Conservation (phyloP, 352 stramenopile genomes). For the Globisporangium uncinulatum region DNA sequence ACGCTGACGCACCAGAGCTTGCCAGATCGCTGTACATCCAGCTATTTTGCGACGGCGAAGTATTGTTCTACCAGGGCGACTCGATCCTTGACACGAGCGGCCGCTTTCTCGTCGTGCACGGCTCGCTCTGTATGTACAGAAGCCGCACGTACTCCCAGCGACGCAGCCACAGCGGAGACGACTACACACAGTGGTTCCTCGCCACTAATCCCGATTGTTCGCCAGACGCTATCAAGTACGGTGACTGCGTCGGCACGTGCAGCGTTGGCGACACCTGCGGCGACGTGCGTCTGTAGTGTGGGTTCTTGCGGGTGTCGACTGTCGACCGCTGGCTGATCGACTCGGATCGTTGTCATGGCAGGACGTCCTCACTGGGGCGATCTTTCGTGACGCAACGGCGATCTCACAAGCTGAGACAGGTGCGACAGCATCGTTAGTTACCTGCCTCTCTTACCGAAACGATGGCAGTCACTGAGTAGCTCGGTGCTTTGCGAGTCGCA, state of each 20-base stretch:
- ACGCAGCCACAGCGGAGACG: conserved; percentile 17
- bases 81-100: conserved; percentile 28
- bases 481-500: conserved; percentile 1
- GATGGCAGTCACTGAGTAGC: too few relatives aligned
- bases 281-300: conserved; percentile 24
- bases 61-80: conserved; percentile 36
- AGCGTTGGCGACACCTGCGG: conserved; percentile 28
- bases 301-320: not conserved
- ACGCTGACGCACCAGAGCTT: conserved; percentile 16
- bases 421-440: conserved; percentile 1
- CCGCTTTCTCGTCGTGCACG: conserved; percentile 33
- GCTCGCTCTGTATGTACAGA: conserved; percentile 37
- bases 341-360: conserved; percentile 2
- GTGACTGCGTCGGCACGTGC: conserved; percentile 33
- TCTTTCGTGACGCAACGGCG: conserved; percentile 30
- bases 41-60: conserved; percentile 33
- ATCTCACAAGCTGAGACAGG: conserved; percentile 39
- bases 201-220: conserved; percentile 4
- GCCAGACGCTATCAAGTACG: conserved; percentile 19
- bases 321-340: not conserved
- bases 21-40: conserved; percentile 27
- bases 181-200: conserved; percentile 27
- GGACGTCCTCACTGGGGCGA: conserved; percentile 24
- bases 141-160: conserved; percentile 15
- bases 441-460: not conserved